Percentiles rank a stretch among this genome's conserved stretches.
Conservation (phyloP, 2,329 filamentous ascomycete species). For the Cytospora paraplurivora region DNA sequence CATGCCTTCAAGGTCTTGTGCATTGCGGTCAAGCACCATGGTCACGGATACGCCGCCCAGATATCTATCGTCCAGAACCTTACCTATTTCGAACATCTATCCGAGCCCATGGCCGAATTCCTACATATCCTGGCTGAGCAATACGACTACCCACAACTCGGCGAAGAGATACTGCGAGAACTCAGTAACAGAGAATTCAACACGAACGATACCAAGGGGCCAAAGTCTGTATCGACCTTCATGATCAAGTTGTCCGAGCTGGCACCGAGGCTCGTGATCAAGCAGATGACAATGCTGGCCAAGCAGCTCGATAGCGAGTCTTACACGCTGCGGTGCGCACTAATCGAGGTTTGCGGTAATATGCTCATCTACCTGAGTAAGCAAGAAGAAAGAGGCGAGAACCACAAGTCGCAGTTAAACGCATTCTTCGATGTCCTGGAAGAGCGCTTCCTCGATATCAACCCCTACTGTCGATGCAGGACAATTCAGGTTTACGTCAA, state of each 20-base stretch:
- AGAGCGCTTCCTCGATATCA: conserved; percentile 93
- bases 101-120: conserved; percentile 98
- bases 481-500: conserved; percentile 91
- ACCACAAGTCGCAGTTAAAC: conserved; percentile 91
- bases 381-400: conserved; percentile 87
- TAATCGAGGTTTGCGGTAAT: conserved; percentile 97
- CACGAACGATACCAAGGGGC: conserved; percentile 90
- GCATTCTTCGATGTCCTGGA: conserved; percentile 97
- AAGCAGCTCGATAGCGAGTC: conserved; percentile 98
- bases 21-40: conserved; percentile 95
- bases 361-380: conserved; percentile 88
- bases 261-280: conserved; percentile 87
- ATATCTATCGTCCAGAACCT: conserved; percentile 97
- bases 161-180: conserved; percentile 90
- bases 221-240: conserved; percentile 94
- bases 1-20: conserved; percentile 97
- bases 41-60: conserved; percentile 94
- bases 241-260: conserved; percentile 92
- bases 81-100: conserved; percentile 98
- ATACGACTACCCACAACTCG: conserved; percentile 94
- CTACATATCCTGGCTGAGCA: conserved; percentile 93
- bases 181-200: conserved; percentile 98
- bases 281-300: conserved; percentile 93
- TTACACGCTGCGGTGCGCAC: conserved; percentile 87
- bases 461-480: conserved; percentile 91